phyloP scores from a whole-genome alignment of 2,329 filamentous ascomycete species.

The Trichoderma harzianum region DNA sequence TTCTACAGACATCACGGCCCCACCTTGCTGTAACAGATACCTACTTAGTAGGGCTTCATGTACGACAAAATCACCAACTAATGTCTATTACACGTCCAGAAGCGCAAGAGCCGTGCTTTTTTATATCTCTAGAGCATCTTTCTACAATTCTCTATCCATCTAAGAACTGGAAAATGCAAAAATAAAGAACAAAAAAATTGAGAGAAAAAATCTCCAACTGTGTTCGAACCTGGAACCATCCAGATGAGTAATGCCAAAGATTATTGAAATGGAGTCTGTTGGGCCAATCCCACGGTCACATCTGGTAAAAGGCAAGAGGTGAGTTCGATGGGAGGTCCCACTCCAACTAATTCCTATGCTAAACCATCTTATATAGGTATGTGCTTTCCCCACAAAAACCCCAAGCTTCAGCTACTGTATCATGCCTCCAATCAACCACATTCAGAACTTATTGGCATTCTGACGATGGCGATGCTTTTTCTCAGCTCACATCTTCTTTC shows the following conservation, averaged over 20 bases:
- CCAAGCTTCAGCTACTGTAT: not conserved
- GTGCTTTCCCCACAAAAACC: not conserved
- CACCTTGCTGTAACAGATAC: not conserved
- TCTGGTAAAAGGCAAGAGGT: constrained; percentile 80
- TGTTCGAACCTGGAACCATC: constrained; percentile 40
- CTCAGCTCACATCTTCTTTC: not conserved
- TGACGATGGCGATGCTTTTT: not conserved
- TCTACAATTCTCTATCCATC: not conserved
- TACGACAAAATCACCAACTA: not conserved
- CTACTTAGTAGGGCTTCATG: not conserved
- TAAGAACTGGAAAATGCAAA: not conserved
- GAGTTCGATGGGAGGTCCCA: constrained; percentile 70
- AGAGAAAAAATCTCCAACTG: constrained; percentile 19
- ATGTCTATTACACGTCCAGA: not conserved
- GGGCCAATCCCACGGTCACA: constrained; percentile 64
- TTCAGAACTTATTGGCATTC: not conserved
- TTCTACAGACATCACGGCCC: not conserved
- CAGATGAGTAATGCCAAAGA: constrained; percentile 47
- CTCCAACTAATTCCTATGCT: constrained; percentile 42
- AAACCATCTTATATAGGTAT: not conserved
- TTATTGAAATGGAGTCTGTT: constrained; percentile 50
- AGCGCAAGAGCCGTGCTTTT: not conserved
- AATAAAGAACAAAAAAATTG: constrained; percentile 2
- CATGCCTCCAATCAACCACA: not conserved
- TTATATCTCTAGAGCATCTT: not conserved